Base-by-base conservation (phyloP, 2,329 filamentous ascomycete species). In the Cladosporium phlei region DNA sequence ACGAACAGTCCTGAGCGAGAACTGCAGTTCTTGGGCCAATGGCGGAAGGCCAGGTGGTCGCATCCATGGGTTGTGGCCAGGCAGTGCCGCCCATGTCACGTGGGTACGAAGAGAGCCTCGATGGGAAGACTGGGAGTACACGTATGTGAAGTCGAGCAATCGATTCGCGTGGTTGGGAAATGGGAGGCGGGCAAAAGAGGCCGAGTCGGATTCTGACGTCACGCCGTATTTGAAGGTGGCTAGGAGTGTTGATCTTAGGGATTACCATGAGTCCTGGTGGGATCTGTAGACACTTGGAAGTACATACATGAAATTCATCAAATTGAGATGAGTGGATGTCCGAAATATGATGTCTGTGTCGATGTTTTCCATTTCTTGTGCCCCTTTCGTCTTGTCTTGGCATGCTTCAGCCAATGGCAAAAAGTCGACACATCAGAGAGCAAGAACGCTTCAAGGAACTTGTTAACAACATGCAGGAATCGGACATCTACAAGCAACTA, bases 21-120 rank as follows among this genome's bases (percentile, higher is more conserved):
- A 77, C 47, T 87, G 83, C 60, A 79, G 76, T 27, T 82, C 78
- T 0, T 87, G 84, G 84, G 84, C 83, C 49, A 87, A 87, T 47
- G 79, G 82, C 8, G 79, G 78, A 0, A 66, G 66, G 3, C 43
- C 43, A 17, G 83, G 82, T 0, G 76, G 72, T 0, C 69, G 81
- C 4, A 80, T 88, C 19, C 80, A 85, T 52, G 83, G 82, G 0
- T 59, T 85, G 5, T 88, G 83, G 77, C 85, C 84, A 0, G 83
- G 83, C 0, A 84, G 79, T 54, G 82, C 82, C 1, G 71, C 74
- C 0, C 80, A 84, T 55, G 63, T 79, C 19, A 81, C 79, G 3
- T 70, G 76, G 8, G 70, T 82, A 8, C 71, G 79, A n/a, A 67
- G 59, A 12, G 71, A 75, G 30, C 77, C 77, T 1, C 62, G 78